Conservation (phyloP, 768 basidiomycete genomes). For the Leccinum ochraceum region DNA sequence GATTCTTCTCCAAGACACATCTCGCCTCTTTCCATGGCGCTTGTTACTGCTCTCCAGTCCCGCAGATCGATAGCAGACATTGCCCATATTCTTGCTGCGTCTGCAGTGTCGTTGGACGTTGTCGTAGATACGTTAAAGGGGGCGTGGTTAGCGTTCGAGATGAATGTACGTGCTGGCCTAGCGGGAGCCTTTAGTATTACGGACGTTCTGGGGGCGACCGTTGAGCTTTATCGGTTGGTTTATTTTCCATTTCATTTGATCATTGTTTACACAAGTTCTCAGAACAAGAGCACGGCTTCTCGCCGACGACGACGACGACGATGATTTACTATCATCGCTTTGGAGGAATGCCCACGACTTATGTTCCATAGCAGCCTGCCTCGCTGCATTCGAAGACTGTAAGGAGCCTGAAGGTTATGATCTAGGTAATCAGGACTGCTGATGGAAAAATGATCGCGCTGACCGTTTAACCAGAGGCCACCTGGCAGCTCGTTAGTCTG, state of each 20-base stretch:
- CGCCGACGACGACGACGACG: constrained; percentile 35
- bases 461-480: constrained; percentile 48
- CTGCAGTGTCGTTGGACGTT: constrained; percentile 42
- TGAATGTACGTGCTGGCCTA: constrained; percentile 38
- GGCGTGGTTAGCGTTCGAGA: constrained; percentile 48
- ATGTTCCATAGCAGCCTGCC: constrained; percentile 60
- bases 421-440: constrained; percentile 44
- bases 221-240: constrained; percentile 39
- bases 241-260: not conserved
- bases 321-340: constrained; percentile 43
- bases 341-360: constrained; percentile 68
- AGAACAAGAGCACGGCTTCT: constrained; percentile 37
- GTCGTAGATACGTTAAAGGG: constrained; percentile 49
- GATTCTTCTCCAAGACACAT: constrained; percentile 30
- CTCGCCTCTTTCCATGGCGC: constrained; percentile 22
- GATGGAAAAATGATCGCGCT: constrained; percentile 5
- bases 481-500: constrained; percentile 71
- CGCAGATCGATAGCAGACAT: constrained; percentile 60
- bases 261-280: constrained; percentile 9
- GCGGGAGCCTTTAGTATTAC: constrained; percentile 39
- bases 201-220: constrained; percentile 53
- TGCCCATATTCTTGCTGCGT: constrained; percentile 51
- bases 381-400: constrained; percentile 67
- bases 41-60: constrained; percentile 48
- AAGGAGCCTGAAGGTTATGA: constrained; percentile 62